Base-by-base conservation (phyloP, 352 stramenopile species). In the Hyaloperonospora brassicae region DNA sequence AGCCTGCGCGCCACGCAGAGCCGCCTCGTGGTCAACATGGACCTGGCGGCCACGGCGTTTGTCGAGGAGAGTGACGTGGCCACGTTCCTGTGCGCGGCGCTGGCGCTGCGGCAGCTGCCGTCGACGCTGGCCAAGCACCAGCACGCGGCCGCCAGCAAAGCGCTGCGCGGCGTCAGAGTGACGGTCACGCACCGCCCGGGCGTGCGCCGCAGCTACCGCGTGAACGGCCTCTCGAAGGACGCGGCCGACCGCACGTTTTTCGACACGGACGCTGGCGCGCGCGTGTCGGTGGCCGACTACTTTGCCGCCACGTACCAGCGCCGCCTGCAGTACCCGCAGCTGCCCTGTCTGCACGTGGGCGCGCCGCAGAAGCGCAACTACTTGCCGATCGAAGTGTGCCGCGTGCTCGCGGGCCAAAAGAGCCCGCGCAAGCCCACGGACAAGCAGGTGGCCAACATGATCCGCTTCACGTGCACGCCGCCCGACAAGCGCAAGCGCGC, bases 401-500 rank as follows among this genome's bases (percentile, higher is more conserved):
- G 73, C 46, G 84, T 88, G 17, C 62, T 86, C 48, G 68, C 52
- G 0, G 80, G 82, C 2, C 84, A 95, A 55, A 88, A 86, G 54
- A 77, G 73, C 49, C 75, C 79, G 27, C 77, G 79, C 48, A 95
- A 95, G 59, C 68, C 63, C 3, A 89, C 75, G 14, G 83, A 93
- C 52, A 82, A 70, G 22, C 80, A 95, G 27, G 85, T 88, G 9
- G 73, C 79, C 17, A 86, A 91, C 38, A 91, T 95, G 76, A 95
- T 93, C 38, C 46, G 55, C 0, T 83, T 87, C 44, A 85, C 79
- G 22, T 75, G 64, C 40, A 87, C 67, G n/a, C 59, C 59, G 2
- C 79, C 79, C 1, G 57, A 82, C 17, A 55, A 82, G 8, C 76
- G 79, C 35, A 86, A 86, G 57, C 61, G 54, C 9, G 50, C 72